A percentile compares a stretch with the other conserved stretches of the same genome.
Conservation (phyloP, 1,284 basidiomycete species). For the Apiotrichum brassicae region DNA sequence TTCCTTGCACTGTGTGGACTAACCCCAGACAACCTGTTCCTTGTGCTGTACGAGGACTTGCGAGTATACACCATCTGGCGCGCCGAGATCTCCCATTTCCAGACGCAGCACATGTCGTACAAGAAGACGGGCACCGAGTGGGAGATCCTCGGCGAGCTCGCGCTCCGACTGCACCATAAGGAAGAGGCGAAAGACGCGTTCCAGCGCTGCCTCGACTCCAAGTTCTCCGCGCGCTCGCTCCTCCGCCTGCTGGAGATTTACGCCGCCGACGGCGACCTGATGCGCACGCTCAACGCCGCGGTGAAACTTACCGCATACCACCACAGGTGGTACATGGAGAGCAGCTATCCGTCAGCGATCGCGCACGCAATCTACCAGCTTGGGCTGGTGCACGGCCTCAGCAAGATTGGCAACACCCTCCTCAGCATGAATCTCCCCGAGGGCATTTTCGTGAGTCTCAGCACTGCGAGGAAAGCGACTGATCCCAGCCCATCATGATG, state of each 20-base stretch:
- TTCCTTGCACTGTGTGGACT: too few relatives aligned
- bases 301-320: constrained; percentile 91
- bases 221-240: constrained; percentile 89
- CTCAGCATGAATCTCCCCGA: constrained; percentile 86
- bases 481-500: constrained; percentile 11
- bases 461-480: neutral
- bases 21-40: constrained; percentile 73
- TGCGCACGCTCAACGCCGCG: constrained; percentile 80
- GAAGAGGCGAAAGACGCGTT: constrained; percentile 98
- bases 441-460: constrained; percentile 57
- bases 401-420: constrained; percentile 88
- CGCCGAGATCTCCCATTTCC: constrained; percentile 98
- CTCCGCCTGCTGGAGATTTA: constrained; percentile 88
- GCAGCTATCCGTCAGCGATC: constrained; percentile 83
- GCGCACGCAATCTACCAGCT: constrained; percentile 87
- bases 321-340: constrained; percentile 62
- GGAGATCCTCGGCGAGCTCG: constrained; percentile 97
- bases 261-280: constrained; percentile 86
- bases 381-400: constrained; percentile 86
- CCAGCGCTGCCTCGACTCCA: constrained; percentile 82
- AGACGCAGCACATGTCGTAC: constrained; percentile 90
- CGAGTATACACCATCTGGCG: constrained; percentile 99
- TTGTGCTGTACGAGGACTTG: constrained; percentile 97
- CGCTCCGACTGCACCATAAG: constrained; percentile 84
- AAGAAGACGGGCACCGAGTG: constrained; percentile 94